phyloP scores from a whole-genome alignment of 108 stramenopile genomes.

The Heterococcus sp. region DNA sequence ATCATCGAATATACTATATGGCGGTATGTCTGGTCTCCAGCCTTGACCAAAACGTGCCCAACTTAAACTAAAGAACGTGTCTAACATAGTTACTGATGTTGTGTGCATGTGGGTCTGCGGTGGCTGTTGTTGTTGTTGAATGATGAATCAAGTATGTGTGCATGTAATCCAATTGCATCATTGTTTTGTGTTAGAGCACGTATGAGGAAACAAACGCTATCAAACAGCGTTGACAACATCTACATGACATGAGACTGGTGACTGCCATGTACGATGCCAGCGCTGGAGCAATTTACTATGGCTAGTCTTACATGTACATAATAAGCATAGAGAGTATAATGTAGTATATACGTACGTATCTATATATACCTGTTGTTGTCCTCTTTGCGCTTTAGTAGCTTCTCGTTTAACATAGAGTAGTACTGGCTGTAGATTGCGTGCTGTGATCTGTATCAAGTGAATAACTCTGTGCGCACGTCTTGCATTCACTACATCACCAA shows the following conservation, averaged over 20 bases:
- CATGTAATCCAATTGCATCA: not conserved
- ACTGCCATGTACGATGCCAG: no score
- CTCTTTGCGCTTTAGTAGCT: conserved; percentile 30
- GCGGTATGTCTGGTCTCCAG: conserved; percentile 30
- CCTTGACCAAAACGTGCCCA: conserved; percentile 47
- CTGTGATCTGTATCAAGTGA: conserved; percentile 6
- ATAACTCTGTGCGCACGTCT: conserved; percentile 12
- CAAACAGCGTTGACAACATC: not conserved
- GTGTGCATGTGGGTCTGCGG: conserved; percentile 12
- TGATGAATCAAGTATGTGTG: no score
- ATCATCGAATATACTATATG: not conserved
- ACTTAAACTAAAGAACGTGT: conserved; percentile 20
- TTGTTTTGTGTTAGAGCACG: not conserved
- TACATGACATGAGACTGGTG: no score
- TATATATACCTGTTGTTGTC: conserved; percentile 9
- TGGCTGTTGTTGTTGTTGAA: conserved; percentile 4
- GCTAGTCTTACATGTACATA: no score
- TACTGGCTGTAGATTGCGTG: conserved; percentile 26
- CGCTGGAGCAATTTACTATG: no score
- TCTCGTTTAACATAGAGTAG: conserved; percentile 31
- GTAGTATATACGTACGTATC: no score
- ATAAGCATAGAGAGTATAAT: no score
- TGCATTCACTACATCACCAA: conserved; percentile 27
- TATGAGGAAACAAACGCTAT: not conserved
- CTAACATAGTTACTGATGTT: conserved; percentile 17